These are phyloP conservation scores for Pestalotiopsis sp. DNA, from an alignment of 2,329 filamentous ascomycete species.

Conservation along the genomic window DNA sequence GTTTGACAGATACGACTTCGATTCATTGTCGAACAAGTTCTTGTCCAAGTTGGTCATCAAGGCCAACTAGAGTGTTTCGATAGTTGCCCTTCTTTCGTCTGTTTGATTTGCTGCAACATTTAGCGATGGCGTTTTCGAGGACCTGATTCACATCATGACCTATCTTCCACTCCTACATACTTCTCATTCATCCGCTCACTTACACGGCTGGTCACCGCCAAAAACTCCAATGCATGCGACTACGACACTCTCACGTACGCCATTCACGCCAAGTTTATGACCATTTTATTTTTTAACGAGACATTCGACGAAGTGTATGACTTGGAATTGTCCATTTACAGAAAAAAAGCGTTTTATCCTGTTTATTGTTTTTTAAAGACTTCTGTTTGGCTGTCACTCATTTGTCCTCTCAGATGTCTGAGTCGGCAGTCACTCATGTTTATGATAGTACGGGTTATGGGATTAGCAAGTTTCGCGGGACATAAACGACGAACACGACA, in stretches of 20 bases:
- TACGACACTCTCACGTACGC: constrained; percentile 10
- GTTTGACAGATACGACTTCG: constrained; percentile 91
- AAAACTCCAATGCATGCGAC: constrained; percentile 28
- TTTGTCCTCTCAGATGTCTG: neutral
- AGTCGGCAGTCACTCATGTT: constrained; percentile 12
- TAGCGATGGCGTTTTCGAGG: constrained; percentile 46
- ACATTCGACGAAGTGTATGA: constrained; percentile 39
- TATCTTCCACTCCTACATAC: constrained; percentile 24
- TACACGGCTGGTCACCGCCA: constrained; percentile 33
- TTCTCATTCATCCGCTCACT: constrained; percentile 28
- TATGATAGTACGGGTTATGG: constrained; percentile 14
- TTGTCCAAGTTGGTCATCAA: constrained; percentile 94
- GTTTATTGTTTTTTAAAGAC: constrained; percentile 4
- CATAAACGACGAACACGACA: constrained; percentile 10
- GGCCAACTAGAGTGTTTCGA: constrained; percentile 64
- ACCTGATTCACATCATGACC: constrained; percentile 39
- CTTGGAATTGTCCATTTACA: constrained; percentile 23
- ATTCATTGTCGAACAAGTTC: constrained; percentile 96
- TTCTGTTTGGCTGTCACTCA: constrained; percentile 26
- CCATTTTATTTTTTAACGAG: constrained; percentile 23
- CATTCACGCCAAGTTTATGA: constrained; percentile 10
- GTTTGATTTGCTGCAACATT: constrained; percentile 36
- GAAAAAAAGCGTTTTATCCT: constrained; percentile 27
- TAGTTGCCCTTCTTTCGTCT: constrained; percentile 30
- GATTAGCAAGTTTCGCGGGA: constrained; percentile 20